Evolutionary conservation across 2,329 filamentous ascomycete species (phyloP), one percentile per base, ranked within the genome.

Genomic region (Lasiodiplodia theobromae): DNA sequence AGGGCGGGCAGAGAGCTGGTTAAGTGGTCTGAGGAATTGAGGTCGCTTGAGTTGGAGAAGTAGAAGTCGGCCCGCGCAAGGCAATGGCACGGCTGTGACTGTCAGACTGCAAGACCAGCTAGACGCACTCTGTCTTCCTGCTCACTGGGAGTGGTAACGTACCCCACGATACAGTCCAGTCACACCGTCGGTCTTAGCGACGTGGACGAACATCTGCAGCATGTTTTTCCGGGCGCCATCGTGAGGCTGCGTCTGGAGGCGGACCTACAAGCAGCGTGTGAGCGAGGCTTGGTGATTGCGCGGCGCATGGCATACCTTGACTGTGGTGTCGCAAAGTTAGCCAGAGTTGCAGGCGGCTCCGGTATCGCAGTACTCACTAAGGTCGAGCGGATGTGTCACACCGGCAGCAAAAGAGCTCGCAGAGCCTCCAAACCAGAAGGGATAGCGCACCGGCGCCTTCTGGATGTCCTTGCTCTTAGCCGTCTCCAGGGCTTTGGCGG

Each of bases 341-440:
- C 69, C 71, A 68, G 25, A 38, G 47, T 34, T 28, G 37, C 34
- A 25, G 11, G 44, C 18, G 44, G 47, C 44, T 62, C 57, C 47
- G 60, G 47, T 52, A 25, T 51, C 49, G 34, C 63, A 56, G 40
- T 70, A 84, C 91, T 80, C 86, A 96, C 93, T 88, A 72, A 97
- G 86, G 87, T 97, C 94, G 77, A 98, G 85, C 62, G 95, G 95
- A 85, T 98, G 95, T 37, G 95, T 98, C 60, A 97, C 92, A 73
- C 89, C 91, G 54, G 95, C 94, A 47, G 95, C 95, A 85, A 96
- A 91, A 78, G 93, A 96, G 77, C 92, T 96, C 63, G 95, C 94
- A 78, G 93, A 97, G 68, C 96, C 96, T 71, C 96, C 96, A 80
- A 99, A 98, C 96, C 95, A 98, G 73, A 85, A 81, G 14, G 84